phyloP scores from a whole-genome alignment of 805 yeast species.

The Myxozyma neglecta region DNA sequence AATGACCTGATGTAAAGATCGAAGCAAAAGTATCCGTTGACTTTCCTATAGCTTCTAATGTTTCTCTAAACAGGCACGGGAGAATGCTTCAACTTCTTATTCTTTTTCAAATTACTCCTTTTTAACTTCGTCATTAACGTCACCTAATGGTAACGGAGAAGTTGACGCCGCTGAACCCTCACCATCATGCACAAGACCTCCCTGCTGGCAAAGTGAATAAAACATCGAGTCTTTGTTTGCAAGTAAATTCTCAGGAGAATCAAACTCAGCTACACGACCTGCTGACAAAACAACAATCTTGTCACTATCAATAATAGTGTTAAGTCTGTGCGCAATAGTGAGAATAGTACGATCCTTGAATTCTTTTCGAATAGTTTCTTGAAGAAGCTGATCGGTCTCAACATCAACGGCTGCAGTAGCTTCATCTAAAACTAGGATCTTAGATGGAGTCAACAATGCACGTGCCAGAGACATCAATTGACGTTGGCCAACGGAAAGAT shows the following conservation, averaged over 20 bases:
- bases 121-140: not conserved
- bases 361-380: slow-evolving; percentile 72
- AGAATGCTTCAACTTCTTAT: too few relatives aligned
- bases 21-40: too few relatives aligned
- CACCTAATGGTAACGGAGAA: not conserved
- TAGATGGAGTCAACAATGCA: slow-evolving; percentile 73
- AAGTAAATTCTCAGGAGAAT: slow-evolving; percentile 65
- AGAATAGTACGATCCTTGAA: slow-evolving; percentile 76
- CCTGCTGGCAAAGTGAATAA: slow-evolving; percentile 77
- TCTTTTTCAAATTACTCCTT: slow-evolving; percentile 7
- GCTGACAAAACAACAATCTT: slow-evolving; percentile 69
- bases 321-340: slow-evolving; percentile 87
- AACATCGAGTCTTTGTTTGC: slow-evolving; percentile 67
- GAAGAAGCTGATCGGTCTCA: slow-evolving; percentile 77
- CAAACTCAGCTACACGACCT: slow-evolving; percentile 78
- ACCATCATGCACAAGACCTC: slow-evolving; percentile 49
- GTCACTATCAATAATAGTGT: slow-evolving; percentile 84
- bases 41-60: too few relatives aligned
- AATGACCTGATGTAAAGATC: too few relatives aligned
- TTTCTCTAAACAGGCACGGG: too few relatives aligned
- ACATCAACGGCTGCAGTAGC: slow-evolving; percentile 90
- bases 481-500: slow-evolving; percentile 83
- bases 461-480: slow-evolving; percentile 83
- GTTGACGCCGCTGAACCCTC: not conserved
- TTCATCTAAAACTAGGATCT: slow-evolving; percentile 79